These are phyloP conservation scores for Hypomontagnella monticulosa DNA, from an alignment of 495 filamentous ascomycete genomes.

Conservation along the genomic window DNA sequence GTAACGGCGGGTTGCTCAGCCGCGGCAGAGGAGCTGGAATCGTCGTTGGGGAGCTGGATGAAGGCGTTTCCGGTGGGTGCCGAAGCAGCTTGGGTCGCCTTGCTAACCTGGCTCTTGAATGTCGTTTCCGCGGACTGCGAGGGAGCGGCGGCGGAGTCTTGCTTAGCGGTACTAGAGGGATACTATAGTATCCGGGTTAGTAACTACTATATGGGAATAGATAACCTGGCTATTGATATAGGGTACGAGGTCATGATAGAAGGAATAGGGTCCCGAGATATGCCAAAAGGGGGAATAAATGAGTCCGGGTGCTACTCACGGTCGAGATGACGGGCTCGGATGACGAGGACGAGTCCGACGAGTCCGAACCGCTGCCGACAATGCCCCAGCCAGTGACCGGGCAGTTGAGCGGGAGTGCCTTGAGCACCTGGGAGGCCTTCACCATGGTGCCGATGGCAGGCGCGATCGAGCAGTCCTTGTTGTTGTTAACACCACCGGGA, in stretches of 20 bases:
- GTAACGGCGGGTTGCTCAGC: slow-evolving; percentile 47
- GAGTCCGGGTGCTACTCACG: slow-evolving; percentile 26
- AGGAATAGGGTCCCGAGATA: slow-evolving; percentile 14
- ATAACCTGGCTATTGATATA: neutral
- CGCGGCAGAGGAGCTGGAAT: slow-evolving; percentile 54
- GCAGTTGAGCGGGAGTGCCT: slow-evolving; percentile 69
- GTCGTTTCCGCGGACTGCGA: slow-evolving; percentile 7
- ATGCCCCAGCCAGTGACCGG: slow-evolving; percentile 53
- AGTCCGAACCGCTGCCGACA: slow-evolving; percentile 12
- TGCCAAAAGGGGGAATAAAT: slow-evolving; percentile 11
- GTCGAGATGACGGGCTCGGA: slow-evolving; percentile 12
- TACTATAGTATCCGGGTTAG: slow-evolving; percentile 24
- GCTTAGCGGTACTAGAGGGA: slow-evolving; percentile 6
- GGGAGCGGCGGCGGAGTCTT: neutral
- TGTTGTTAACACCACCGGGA: slow-evolving; percentile 52
- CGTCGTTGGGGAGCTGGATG: slow-evolving; percentile 23
- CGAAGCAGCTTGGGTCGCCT: slow-evolving; percentile 1
- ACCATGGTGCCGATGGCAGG: slow-evolving; percentile 52
- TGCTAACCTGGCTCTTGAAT: neutral
- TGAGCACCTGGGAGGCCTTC: slow-evolving; percentile 40
- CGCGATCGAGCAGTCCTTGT: slow-evolving; percentile 58
- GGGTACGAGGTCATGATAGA: neutral
- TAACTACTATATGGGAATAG: neutral
- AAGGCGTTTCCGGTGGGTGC: slow-evolving; percentile 23
- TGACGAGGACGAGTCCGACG: slow-evolving; percentile 3